These are phyloP conservation scores for Raphanus raphanistrum DNA, from an alignment of 345 rosid genomes.

Conservation along the genomic window DNA sequence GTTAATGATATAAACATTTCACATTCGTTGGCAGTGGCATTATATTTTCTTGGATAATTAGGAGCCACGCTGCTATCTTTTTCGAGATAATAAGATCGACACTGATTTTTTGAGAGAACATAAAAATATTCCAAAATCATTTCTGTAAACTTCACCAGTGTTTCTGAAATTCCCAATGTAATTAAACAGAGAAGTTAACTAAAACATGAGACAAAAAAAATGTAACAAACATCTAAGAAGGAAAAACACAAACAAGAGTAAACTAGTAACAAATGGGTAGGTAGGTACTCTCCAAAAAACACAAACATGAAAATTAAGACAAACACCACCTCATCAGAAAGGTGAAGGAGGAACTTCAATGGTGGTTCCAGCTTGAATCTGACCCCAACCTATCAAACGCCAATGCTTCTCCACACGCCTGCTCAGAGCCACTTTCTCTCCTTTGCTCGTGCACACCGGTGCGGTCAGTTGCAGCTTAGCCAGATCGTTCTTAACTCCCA, in stretches of 20 bases:
- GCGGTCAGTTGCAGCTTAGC: slow-evolving; percentile 87
- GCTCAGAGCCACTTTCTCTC: slow-evolving; percentile 88
- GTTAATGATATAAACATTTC: no score
- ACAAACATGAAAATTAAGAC: not conserved
- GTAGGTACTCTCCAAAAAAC: not conserved
- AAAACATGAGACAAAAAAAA: not conserved
- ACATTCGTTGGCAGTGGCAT: not conserved
- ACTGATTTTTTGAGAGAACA: not conserved
- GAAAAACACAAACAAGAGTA: not conserved
- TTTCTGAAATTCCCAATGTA: not conserved
- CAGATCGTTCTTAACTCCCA: slow-evolving; percentile 84
- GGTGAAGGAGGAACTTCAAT: slow-evolving; percentile 73
- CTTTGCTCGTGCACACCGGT: slow-evolving; percentile 90
- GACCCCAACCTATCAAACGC: slow-evolving; percentile 97
- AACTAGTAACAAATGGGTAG: slow-evolving; percentile 13
- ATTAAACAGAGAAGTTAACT: not conserved
- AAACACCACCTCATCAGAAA: slow-evolving; percentile 30
- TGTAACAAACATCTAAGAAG: not conserved
- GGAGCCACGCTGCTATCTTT: not conserved
- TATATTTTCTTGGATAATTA: not conserved
- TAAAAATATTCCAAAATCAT: not conserved
- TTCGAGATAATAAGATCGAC: not conserved
- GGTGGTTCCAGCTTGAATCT: slow-evolving; percentile 88
- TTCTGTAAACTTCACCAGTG: not conserved
- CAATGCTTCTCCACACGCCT: slow-evolving; percentile 92